Evolutionary conservation across 495 filamentous ascomycete genomes (phyloP), one percentile per base, ranked within the genome.

Genomic region (Apodospora peruviana): DNA sequence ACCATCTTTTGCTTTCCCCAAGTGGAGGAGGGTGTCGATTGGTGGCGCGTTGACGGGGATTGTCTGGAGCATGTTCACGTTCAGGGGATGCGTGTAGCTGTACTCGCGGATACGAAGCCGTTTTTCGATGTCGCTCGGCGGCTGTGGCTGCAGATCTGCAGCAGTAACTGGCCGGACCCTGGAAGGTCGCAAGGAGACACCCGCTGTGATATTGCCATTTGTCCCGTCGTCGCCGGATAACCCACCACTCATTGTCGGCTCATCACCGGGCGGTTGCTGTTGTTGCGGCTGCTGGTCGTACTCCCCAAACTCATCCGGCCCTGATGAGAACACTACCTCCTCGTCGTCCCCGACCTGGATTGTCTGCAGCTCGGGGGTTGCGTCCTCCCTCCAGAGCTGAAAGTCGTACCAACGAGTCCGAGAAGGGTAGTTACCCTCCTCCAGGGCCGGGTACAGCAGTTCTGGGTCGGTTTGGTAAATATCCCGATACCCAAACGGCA

Each of bases 41-140:
- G 65, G 65, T 4, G 69, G 58, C 8, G 53, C 64, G 9, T 67
- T 51, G 35, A 67, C 53, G 1, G 67, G 64, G 18, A 71, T 55
- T 20, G 16, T 25, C 29, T 39, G 17, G 11, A 48, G 21, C 22
- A 37, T 41, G 18, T 53, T 46, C 17, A 65, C 52, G 29, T 48
- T 45, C 1, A 59, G 53, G 27, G 55, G 56, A 37, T 59, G 39
- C 16, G 48, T 40, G 35, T 55, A 64, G 53, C 52, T 52, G 40
- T 35, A 40, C 40, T 48, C 48, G 21, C 61, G 56, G 23, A 55
- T 23, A 2, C 11, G 24, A 18, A 35, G 34, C 18, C 35, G 51
- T 20, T 25, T 48, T 17, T 50, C 48, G 8, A 52, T 21, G 16
- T 39, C 36, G 16, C 40, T 43, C n/a, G 18, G 24, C 4, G 16